phyloP scores from a whole-genome alignment of 495 filamentous ascomycete species.

The Apodospora peruviana region DNA sequence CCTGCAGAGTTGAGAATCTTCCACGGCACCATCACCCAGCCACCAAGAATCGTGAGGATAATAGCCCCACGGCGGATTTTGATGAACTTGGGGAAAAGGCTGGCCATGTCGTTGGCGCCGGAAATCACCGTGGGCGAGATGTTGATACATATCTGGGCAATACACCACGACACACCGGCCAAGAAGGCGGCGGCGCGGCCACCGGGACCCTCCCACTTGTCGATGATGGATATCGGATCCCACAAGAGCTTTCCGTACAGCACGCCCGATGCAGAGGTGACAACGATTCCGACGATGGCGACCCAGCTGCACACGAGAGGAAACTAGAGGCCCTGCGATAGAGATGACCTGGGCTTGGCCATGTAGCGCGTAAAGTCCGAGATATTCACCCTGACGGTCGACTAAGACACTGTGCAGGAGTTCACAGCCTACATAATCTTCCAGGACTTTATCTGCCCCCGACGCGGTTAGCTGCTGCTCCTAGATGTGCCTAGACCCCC shows the following conservation, averaged over 20 bases:
- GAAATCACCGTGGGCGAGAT: constrained; percentile 60
- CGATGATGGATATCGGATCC: constrained; percentile 48
- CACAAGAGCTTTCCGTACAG: constrained; percentile 48
- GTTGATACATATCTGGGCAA: constrained; percentile 53
- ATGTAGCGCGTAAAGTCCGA: constrained; percentile 54
- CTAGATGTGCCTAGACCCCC: constrained; percentile 37
- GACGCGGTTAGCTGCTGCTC: constrained; percentile 20
- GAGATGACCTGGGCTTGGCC: constrained; percentile 37
- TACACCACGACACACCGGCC: constrained; percentile 36
- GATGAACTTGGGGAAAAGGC: constrained; percentile 49
- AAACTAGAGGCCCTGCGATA: constrained; percentile 47
- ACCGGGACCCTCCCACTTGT: constrained; percentile 37
- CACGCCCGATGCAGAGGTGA: constrained; percentile 35
- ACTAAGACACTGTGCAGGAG: constrained; percentile 9
- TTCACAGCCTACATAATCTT: constrained; percentile 8
- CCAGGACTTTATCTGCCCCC: constrained; percentile 7
- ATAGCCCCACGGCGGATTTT: constrained; percentile 58
- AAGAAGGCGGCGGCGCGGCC: constrained; percentile 50
- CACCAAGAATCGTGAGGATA: constrained; percentile 47
- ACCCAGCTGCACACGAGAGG: constrained; percentile 46
- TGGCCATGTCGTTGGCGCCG: constrained; percentile 56
- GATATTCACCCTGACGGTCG: constrained; percentile 30
- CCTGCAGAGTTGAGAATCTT: constrained; percentile 52
- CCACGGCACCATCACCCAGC: constrained; percentile 55
- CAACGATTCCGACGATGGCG: constrained; percentile 41